Percentiles rank a stretch among this genome's conserved stretches.
Conservation (phyloP, 2,329 filamentous ascomycete genomes). For the Phialemonium atrogriseum region DNA sequence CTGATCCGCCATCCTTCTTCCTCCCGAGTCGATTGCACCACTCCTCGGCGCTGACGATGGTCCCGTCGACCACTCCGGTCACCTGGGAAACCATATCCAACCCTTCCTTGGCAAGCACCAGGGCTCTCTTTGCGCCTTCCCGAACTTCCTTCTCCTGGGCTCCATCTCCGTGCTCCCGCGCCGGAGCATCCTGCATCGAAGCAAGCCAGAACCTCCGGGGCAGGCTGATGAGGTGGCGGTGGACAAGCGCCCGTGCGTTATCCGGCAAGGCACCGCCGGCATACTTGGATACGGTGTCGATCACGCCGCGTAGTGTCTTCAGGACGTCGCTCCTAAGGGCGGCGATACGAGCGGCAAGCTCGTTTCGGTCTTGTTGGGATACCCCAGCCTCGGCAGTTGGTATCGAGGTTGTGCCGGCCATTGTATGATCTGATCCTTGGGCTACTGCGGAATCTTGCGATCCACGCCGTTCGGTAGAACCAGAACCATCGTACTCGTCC, state of each 20-base stretch:
- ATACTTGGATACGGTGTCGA: constrained; percentile 80
- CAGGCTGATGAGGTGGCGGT: constrained; percentile 73
- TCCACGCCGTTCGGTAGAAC: too few relatives aligned
- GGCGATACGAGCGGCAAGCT: constrained; percentile 56
- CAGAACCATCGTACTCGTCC: constrained; percentile 70
- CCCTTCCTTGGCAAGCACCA: constrained; percentile 82
- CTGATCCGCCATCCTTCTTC: constrained; percentile 19
- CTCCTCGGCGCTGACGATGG: constrained; percentile 80
- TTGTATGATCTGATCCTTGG: constrained; percentile 12
- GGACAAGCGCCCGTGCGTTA: constrained; percentile 77
- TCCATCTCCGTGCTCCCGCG: constrained; percentile 21
- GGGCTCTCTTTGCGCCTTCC: constrained; percentile 64
- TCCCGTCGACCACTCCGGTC: constrained; percentile 78
- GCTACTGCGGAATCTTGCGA: constrained; percentile 8
- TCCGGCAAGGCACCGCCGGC: constrained; percentile 86
- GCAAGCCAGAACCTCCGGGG: constrained; percentile 76
- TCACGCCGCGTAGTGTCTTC: constrained; percentile 70
- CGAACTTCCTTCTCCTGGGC: constrained; percentile 34
- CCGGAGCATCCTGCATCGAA: constrained; percentile 28
- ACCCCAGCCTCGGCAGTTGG: constrained; percentile 17
- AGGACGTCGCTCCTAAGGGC: constrained; percentile 63
- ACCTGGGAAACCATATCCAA: constrained; percentile 94
- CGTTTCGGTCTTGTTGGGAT: constrained; percentile 38
- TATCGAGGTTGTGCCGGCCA: constrained; percentile 10
- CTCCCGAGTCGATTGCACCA: constrained; percentile 77